Conservation (phyloP, 1,284 basidiomycete species). For the Psilocybe mexicana region DNA sequence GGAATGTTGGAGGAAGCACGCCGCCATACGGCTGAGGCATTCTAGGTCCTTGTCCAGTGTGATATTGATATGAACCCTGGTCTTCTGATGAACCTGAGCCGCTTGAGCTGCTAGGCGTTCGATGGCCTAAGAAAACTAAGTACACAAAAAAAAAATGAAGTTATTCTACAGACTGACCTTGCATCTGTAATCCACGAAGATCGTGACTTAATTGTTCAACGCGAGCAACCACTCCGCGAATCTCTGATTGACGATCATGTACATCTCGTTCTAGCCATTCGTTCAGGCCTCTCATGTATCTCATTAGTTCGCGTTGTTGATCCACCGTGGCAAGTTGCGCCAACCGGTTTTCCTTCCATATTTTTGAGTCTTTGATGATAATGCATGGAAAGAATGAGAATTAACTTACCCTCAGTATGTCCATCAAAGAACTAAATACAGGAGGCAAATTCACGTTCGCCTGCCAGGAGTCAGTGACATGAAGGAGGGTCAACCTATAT, state of each 20-base stretch:
- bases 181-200: slow-evolving; percentile 40
- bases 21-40: background rate
- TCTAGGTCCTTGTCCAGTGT: slow-evolving; percentile 1
- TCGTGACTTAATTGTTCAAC: slow-evolving; percentile 61
- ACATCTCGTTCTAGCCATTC: slow-evolving; percentile 76
- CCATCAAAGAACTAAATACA: slow-evolving; percentile 57
- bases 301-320: slow-evolving; percentile 75
- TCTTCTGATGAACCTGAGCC: slow-evolving; percentile 10
- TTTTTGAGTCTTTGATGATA: background rate
- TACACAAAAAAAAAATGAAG: background rate
- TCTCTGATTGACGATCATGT: slow-evolving; percentile 68
- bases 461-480: slow-evolving; percentile 30
- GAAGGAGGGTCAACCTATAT: background rate
- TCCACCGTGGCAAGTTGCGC: slow-evolving; percentile 73
- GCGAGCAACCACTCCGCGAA: slow-evolving; percentile 62
- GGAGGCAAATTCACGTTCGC: slow-evolving; percentile 58
- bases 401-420: slow-evolving; percentile 54
- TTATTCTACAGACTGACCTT: slow-evolving; percentile 23
- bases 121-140: slow-evolving; percentile 7
- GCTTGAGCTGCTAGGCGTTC: slow-evolving; percentile 16
- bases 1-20: slow-evolving; percentile 20
- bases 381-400: slow-evolving; percentile 7
- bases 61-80: slow-evolving; percentile 1
- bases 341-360: slow-evolving; percentile 65
- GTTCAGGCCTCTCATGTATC: slow-evolving; percentile 71